Evolutionary conservation across 208 protist genomes (phyloP), one percentile per base, ranked within the genome.

Genomic region (Herpetomonas samuelpessoai): DNA sequence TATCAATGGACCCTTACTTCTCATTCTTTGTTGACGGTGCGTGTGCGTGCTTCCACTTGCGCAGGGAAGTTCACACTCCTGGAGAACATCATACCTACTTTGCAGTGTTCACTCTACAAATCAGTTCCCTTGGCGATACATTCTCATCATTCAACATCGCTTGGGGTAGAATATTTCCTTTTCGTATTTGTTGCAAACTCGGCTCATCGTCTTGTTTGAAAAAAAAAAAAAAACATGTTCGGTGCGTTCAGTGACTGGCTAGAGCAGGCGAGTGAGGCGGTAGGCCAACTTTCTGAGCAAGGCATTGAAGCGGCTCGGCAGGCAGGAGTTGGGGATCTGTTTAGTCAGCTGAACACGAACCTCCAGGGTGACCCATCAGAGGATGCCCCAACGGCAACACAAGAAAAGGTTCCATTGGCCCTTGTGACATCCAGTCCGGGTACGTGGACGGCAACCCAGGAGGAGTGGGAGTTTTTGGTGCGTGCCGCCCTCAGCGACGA

Each of bases 401-500:
- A 38, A 24, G 50, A 18, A 12, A 21, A 41, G 62, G 12, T 30
- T n/a, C 25, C 68, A 22, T 14, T 65, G 29, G 58, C 24, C 12
- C 51, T 57, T 18, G 59, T 75, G 29, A 72, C 69, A 30, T 25
- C 55, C 1, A 53, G 70, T 14, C 78, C 82, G 0, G 0, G 52
- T 1, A 18, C 46, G 10, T 88, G 82, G 82, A 41, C 59, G 24
- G 64, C 53, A 9, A 58, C 77, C 19, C 16, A 14, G 3, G 74
- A 71, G 27, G 82, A 88, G 54, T 88, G 82, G 82, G 26, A 27
- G 19, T 65, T 65, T 25, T 58, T 82, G 25, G 38, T 72, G 24
- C 39, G 66, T n/a, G 55, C 75, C 19, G 71, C 66, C 2, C 26
- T 88, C 29, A 46, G 54, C 31, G 71, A 83, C 24, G 52, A 41